Percentiles rank a stretch among this genome's conserved stretches.
Evolutionary conservation across 805 yeast genomes (phyloP).

Genomic region (Metschnikowia hibisci): DNA sequence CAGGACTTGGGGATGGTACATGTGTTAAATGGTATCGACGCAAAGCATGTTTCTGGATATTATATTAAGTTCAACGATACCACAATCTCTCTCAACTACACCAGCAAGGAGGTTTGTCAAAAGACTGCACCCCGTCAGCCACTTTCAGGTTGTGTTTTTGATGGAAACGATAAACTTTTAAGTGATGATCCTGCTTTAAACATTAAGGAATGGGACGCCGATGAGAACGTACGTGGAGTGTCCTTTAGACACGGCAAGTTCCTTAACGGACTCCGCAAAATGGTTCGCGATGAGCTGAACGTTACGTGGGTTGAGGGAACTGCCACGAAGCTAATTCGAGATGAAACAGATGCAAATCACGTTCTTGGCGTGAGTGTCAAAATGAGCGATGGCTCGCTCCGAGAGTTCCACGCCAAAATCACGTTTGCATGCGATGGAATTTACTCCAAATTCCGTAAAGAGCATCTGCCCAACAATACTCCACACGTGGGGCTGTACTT

Average conservation of each 20-base stretch:
- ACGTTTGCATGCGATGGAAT: constrained; percentile 91
- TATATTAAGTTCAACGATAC: constrained; percentile 64
- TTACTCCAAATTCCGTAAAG: constrained; percentile 85
- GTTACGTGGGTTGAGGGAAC: constrained; percentile 80
- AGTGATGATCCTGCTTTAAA: constrained; percentile 45
- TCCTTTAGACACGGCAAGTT: constrained; percentile 94
- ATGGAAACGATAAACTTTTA: constrained; percentile 52
- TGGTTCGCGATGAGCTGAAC: constrained; percentile 67
- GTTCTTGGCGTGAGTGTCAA: constrained; percentile 77
- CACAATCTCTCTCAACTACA: constrained; percentile 62
- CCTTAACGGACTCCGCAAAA: constrained; percentile 65
- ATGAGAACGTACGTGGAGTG: constrained; percentile 63
- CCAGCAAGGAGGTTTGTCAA: constrained; percentile 49
- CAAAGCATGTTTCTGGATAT: constrained; percentile 76
- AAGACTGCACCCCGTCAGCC: constrained; percentile 43
- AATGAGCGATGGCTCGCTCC: constrained; percentile 30
- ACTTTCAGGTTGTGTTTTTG: constrained; percentile 52
- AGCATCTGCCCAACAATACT: constrained; percentile 52
- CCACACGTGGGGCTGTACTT: constrained; percentile 80
- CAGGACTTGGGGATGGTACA: constrained; percentile 77
- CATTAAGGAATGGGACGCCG: constrained; percentile 52
- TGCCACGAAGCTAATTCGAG: constrained; percentile 62
- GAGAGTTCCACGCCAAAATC: constrained; percentile 50
- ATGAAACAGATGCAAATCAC: constrained; percentile 42
- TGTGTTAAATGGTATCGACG: constrained; percentile 71